These are phyloP conservation scores for Colletotrichum melonis DNA, from an alignment of 2,329 filamentous ascomycete genomes.

Conservation along the genomic window DNA sequence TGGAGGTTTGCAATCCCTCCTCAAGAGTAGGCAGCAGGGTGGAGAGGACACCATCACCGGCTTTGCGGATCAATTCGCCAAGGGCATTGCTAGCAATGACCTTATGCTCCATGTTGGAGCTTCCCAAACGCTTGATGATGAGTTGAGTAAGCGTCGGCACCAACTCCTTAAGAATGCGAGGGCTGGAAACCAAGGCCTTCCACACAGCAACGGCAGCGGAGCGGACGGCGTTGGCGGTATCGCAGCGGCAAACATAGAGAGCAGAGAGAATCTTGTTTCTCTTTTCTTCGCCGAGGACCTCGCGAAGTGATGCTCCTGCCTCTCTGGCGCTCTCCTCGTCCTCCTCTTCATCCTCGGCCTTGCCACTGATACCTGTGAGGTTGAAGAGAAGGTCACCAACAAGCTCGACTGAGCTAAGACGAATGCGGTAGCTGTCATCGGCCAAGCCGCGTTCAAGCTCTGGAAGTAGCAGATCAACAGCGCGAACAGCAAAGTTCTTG, in stretches of 20 bases:
- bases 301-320: conserved; percentile 91
- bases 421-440: conserved; percentile 97
- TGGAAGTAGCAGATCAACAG: conserved; percentile 92
- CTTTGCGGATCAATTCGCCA: conserved; percentile 96
- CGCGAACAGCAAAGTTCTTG: conserved; percentile 97
- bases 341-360: conserved; percentile 80
- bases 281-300: conserved; percentile 94
- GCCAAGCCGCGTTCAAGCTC: conserved; percentile 95
- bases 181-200: conserved; percentile 95
- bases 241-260: conserved; percentile 96
- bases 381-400: conserved; percentile 98
- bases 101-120: conserved; percentile 98
- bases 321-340: conserved; percentile 82
- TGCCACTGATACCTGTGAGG: conserved; percentile 90
- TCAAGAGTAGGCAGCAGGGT: conserved; percentile 91
- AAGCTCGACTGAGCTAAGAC: conserved; percentile 96
- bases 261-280: conserved; percentile 98
- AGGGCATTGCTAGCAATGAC: conserved; percentile 97
- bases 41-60: conserved; percentile 91
- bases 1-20: conserved; percentile 87
- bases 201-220: conserved; percentile 92
- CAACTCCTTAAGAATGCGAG: conserved; percentile 92
- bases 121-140: conserved; percentile 92
- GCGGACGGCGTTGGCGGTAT: conserved; percentile 92
- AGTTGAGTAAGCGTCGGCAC: conserved; percentile 95